Evolutionary conservation across 306 rosid genomes (phyloP).

Genomic region (Corylus heterophylla): DNA sequence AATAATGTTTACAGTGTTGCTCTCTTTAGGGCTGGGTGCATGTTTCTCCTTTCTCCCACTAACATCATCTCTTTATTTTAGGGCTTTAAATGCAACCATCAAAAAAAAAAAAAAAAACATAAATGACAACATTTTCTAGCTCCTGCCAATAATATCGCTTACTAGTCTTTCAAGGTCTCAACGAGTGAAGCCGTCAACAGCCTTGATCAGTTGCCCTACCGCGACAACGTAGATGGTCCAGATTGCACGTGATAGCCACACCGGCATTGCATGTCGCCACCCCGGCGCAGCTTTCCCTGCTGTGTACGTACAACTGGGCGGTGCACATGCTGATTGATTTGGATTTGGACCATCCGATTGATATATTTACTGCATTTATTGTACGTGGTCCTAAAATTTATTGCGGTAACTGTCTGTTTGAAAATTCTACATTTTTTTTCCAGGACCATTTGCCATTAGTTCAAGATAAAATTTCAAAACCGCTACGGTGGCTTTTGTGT

Average conservation of each 20-base stretch:
- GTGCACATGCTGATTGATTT: constrained; percentile 41
- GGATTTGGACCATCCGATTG: constrained; percentile 45
- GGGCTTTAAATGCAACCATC: background rate
- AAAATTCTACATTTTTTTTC: constrained; percentile 42
- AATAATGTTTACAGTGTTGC: constrained; percentile 27
- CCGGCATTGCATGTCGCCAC: constrained; percentile 34
- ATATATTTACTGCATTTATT: constrained; percentile 32
- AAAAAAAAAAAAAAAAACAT: no score
- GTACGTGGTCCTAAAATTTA: constrained; percentile 57
- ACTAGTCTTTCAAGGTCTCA: background rate
- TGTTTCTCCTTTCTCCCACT: constrained; percentile 36
- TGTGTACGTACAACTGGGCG: constrained; percentile 39
- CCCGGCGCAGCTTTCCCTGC: constrained; percentile 30
- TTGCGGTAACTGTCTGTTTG: constrained; percentile 46
- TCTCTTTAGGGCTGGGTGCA: constrained; percentile 35
- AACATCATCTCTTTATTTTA: background rate
- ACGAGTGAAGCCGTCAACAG: no score
- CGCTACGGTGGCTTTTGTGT: constrained; percentile 12
- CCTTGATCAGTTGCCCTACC: constrained; percentile 15
- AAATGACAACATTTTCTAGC: background rate
- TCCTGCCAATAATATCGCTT: background rate
- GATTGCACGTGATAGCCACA: constrained; percentile 46
- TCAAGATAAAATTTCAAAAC: constrained; percentile 39
- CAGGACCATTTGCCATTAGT: constrained; percentile 73
- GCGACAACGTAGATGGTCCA: constrained; percentile 56